A percentile compares a stretch with the other conserved stretches of the same genome.
phyloP scores from a whole-genome alignment of 768 basidiomycete genomes.

The Russula foetens region DNA sequence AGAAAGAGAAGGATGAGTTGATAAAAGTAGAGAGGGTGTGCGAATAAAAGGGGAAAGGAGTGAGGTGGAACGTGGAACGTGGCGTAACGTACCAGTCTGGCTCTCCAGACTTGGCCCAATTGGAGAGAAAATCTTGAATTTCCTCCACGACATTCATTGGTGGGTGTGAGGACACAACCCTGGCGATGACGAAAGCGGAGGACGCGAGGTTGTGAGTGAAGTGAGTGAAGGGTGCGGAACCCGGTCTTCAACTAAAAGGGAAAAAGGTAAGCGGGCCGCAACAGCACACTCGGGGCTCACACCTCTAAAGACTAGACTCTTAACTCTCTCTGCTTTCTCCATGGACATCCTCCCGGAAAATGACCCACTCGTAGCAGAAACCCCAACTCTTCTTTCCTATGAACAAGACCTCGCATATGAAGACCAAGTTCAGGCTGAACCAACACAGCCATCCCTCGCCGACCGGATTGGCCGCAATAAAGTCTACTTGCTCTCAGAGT shows the following conservation, averaged over 20 bases:
- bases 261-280: too few relatives aligned
- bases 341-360: constrained; percentile 25
- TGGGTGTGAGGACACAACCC: not conserved
- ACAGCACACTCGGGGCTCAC: not conserved
- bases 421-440: constrained; percentile 39
- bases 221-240: too few relatives aligned
- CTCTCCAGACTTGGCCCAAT: constrained; percentile 16
- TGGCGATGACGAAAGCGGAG: not conserved
- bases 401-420: constrained; percentile 51
- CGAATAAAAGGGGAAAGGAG: not conserved
- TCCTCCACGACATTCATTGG: constrained; percentile 16
- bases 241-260: too few relatives aligned
- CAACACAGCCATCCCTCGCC: constrained; percentile 35
- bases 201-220: not conserved
- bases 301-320: not conserved
- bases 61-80: too few relatives aligned
- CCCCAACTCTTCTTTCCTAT: constrained; percentile 37
- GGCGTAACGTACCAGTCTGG: constrained; percentile 17
- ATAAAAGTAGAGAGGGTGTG: too few relatives aligned
- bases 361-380: constrained; percentile 2
- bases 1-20: not conserved
- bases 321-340: too few relatives aligned
- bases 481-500: constrained; percentile 71
- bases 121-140: constrained; percentile 13
- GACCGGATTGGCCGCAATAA: constrained; percentile 65